Evolutionary conservation across 1,284 basidiomycete species (phyloP), one percentile per base, ranked within the genome.

Genomic region (Melanopsichium pennsylvanicum): DNA sequence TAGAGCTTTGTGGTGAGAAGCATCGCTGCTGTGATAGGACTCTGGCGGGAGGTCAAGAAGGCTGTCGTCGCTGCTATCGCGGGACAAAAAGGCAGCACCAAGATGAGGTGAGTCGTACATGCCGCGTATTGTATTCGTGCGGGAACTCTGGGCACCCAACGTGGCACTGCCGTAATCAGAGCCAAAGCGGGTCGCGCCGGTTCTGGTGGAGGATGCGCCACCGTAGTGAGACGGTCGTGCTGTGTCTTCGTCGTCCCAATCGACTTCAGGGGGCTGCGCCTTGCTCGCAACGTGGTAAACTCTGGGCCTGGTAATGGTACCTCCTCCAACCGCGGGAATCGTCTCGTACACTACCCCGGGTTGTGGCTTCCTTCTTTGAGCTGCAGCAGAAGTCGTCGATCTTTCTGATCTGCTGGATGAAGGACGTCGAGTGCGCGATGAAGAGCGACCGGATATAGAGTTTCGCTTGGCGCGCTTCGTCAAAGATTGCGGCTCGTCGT

Each of bases 241-340:
- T 5, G 66, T 69, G 25, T 64, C 63, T 26, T 64, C 60, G 26
- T 69, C 73, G 16, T 72, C 72, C 54, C 61, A 69, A 12, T 68
- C 58, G 26, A 72, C 50, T 29, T 73, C 72, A 13, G 70, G 70
- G 19, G 72, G 51, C 40, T 68, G 77, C 63, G 89, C 87, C 71
- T 85, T 85, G 6, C 87, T 88, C 68, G 90, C 89, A 0, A 88
- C 87, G 75, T 91, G 90, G 60, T 86, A 87, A 19, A 91, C 84
- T 4, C 90, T 83, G 0, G 90, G 90, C 19, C 89, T 85, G 2
- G 88, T 88, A 56, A 91, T 85, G 0, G 85, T 86, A 1, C 90
- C 89, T 22, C 90, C 90, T 26, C 90, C 89, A 10, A 91, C 87
- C 12, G 90, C 89, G 2, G 89, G 88, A 57, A 90, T 87, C 0